Conservation (phyloP, 2,329 filamentous ascomycete genomes). For the Trichoderma brevicompactum region DNA sequence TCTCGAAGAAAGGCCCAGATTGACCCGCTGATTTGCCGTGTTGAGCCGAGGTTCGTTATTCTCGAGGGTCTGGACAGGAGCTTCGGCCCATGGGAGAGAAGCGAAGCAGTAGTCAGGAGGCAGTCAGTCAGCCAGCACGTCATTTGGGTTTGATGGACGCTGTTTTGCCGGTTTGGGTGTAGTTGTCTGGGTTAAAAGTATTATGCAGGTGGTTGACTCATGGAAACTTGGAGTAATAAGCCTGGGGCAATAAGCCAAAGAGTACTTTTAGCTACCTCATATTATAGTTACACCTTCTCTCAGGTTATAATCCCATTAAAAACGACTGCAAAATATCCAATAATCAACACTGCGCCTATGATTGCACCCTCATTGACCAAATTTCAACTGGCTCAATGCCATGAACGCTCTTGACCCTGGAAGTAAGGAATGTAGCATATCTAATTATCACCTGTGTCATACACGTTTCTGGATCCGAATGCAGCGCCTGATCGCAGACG, state of each 20-base stretch:
- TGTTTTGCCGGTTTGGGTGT: neutral
- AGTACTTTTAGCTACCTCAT: too few species aligned
- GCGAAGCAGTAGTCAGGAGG: too few species aligned
- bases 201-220: neutral
- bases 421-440: too few species aligned
- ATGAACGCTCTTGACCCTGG: too few species aligned
- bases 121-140: neutral
- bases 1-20: neutral
- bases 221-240: too few species aligned
- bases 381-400: neutral
- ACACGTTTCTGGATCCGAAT: too few species aligned
- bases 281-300: too few species aligned
- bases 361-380: neutral
- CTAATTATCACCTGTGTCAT: too few species aligned
- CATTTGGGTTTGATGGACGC: neutral
- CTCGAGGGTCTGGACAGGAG: neutral
- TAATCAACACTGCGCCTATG: too few species aligned
- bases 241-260: too few species aligned
- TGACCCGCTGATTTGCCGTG: constrained; percentile 24
- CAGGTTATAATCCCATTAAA: neutral
- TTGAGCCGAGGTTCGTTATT: constrained; percentile 23
- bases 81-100: constrained; percentile 15
- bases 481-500: too few species aligned
- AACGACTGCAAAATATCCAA: neutral
- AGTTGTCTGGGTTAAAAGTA: neutral